A percentile compares a stretch with the other conserved stretches of the same genome.
These are phyloP conservation scores for Tetrapisispora taiwanensis DNA, from an alignment of 805 yeast genomes.

Conservation along the genomic window DNA sequence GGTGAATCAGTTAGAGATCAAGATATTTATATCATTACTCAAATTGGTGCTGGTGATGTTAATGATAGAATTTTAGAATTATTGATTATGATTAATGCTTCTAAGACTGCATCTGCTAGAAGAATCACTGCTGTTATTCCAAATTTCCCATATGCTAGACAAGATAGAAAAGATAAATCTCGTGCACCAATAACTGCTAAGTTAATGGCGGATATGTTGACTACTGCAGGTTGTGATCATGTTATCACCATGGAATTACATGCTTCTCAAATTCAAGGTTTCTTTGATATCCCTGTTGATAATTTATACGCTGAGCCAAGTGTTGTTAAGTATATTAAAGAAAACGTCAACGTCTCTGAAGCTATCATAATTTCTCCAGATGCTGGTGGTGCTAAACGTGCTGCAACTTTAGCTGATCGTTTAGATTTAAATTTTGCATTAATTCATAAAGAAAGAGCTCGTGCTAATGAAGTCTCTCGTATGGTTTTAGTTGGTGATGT, in stretches of 20 bases:
- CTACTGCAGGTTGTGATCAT: constrained; percentile 92
- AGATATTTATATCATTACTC: constrained; percentile 70
- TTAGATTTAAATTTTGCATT: constrained; percentile 88
- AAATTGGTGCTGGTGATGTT: constrained; percentile 76
- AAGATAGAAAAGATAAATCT: constrained; percentile 91
- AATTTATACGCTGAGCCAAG: constrained; percentile 92
- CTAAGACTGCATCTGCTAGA: constrained; percentile 92
- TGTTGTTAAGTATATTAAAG: constrained; percentile 70
- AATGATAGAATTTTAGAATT: constrained; percentile 84
- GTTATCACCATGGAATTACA: constrained; percentile 95
- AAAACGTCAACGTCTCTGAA: constrained; percentile 43
- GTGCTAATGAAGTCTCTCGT: constrained; percentile 87
- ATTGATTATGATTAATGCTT: constrained; percentile 83
- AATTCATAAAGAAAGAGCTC: constrained; percentile 91
- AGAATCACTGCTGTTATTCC: constrained; percentile 92
- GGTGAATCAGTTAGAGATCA: constrained; percentile 81
- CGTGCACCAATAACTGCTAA: constrained; percentile 96
- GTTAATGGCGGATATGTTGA: constrained; percentile 79
- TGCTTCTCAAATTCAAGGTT: constrained; percentile 97
- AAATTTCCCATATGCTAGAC: constrained; percentile 93
- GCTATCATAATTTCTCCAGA: constrained; percentile 90
- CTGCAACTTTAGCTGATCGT: constrained; percentile 86
- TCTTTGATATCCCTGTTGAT: constrained; percentile 90
- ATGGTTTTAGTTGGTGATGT: constrained; percentile 98
- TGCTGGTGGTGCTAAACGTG: constrained; percentile 98